Evolutionary conservation across 768 basidiomycete genomes (phyloP).

Genomic region (Russula sp.): DNA sequence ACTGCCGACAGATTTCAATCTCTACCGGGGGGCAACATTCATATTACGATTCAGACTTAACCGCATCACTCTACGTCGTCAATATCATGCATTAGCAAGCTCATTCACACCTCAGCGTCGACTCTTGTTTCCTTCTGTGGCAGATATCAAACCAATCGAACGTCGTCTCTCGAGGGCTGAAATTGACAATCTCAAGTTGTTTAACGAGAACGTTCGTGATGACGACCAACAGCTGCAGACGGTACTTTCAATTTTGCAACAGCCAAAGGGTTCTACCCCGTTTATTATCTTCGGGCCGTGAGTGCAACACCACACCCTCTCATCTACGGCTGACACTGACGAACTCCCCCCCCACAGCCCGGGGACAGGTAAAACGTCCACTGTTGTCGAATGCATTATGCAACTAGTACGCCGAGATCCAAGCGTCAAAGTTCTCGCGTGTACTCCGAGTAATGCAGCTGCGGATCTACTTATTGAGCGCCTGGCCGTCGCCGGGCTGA

Average conservation of each 20-base stretch:
- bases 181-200: slow-evolving; percentile 25
- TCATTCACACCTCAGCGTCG: slow-evolving; percentile 38
- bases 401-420: slow-evolving; percentile 30
- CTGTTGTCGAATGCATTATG: slow-evolving; percentile 34
- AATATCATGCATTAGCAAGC: slow-evolving; percentile 52
- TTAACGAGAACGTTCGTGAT: slow-evolving; percentile 39
- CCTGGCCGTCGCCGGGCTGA: slow-evolving; percentile 22
- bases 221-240: slow-evolving; percentile 48
- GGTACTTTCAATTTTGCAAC: slow-evolving; percentile 41
- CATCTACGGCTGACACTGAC: not conserved
- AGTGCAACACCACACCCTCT: slow-evolving; percentile 25
- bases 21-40: slow-evolving; percentile 36
- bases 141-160: slow-evolving; percentile 28
- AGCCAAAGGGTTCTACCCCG: slow-evolving; percentile 42
- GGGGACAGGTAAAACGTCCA: slow-evolving; percentile 38
- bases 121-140: slow-evolving; percentile 43
- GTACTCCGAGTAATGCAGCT: slow-evolving; percentile 36
- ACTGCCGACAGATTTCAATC: slow-evolving; percentile 41
- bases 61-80: slow-evolving; percentile 48
- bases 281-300: slow-evolving; percentile 62
- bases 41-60: slow-evolving; percentile 50
- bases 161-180: slow-evolving; percentile 19
- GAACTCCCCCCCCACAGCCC: slow-evolving; percentile 28
- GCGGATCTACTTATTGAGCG: slow-evolving; percentile 33
- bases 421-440: slow-evolving; percentile 29